Evolutionary conservation across 1,284 basidiomycete species (phyloP).

Genomic region (Ceratobasidium theobromae): DNA sequence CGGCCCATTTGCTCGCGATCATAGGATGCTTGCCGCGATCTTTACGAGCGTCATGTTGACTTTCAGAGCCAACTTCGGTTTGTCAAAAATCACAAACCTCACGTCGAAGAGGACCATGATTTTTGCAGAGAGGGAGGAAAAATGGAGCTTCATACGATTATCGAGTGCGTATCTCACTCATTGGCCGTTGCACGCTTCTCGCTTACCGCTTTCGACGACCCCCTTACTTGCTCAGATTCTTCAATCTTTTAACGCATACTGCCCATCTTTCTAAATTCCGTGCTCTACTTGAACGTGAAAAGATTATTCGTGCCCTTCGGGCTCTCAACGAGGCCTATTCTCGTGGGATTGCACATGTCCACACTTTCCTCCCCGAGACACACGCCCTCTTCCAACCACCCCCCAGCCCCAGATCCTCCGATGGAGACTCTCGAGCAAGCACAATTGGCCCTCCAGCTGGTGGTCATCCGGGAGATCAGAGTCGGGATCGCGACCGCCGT

Average conservation of each 20-base stretch:
- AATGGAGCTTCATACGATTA: conserved; percentile 23
- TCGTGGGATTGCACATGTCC: conserved; percentile 17
- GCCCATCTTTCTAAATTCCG: conserved; percentile 26
- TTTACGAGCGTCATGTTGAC: conserved; percentile 30
- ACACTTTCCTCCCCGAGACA: neutral
- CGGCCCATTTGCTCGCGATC: neutral
- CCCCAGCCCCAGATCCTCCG: conserved; percentile 1
- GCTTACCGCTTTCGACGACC: too few species aligned
- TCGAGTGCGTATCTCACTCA: conserved; percentile 2
- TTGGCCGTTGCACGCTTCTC: neutral
- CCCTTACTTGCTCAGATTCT: too few species aligned
- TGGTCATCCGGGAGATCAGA: neutral
- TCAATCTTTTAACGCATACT: conserved; percentile 29
- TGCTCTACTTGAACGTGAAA: conserved; percentile 22
- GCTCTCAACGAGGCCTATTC: conserved; percentile 23
- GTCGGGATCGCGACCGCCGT: neutral
- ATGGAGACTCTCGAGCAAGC: conserved; percentile 10
- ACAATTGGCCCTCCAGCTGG: conserved; percentile 4
- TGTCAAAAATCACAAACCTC: conserved; percentile 26
- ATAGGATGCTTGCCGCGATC: conserved; percentile 25
- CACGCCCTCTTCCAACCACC: neutral
- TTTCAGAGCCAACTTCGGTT: conserved; percentile 28
- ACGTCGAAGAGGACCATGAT: conserved; percentile 20
- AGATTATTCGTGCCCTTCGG: conserved; percentile 25
- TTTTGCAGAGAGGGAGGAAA: conserved; percentile 24